Evolutionary conservation across 768 basidiomycete species (phyloP).

Genomic region (Cyclocybe cylindracea): DNA sequence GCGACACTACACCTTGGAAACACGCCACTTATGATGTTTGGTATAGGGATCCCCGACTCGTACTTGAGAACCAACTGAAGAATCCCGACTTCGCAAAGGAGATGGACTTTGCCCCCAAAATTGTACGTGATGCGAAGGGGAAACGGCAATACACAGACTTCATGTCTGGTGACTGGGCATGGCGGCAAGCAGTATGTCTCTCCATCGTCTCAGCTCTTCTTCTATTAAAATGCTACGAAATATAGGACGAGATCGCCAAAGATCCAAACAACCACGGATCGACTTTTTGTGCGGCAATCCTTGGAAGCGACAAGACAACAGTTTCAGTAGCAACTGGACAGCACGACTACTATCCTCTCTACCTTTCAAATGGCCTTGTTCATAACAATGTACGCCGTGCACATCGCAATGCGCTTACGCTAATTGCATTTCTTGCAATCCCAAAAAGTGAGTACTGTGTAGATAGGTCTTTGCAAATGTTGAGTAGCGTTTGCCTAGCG

Average conservation of each 20-base stretch:
- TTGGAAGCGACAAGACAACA: slow-evolving; percentile 21
- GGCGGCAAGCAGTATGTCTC: slow-evolving; percentile 34
- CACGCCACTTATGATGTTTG: slow-evolving; percentile 26
- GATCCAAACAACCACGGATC: not conserved
- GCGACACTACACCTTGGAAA: slow-evolving; percentile 28
- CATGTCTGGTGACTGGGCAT: slow-evolving; percentile 44
- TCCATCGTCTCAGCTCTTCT: no score
- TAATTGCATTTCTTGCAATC: slow-evolving; percentile 5
- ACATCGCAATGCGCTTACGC: slow-evolving; percentile 6
- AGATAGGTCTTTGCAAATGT: not conserved
- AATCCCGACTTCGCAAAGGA: slow-evolving; percentile 31
- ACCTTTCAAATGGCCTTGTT: slow-evolving; percentile 13
- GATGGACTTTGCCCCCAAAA: slow-evolving; percentile 25
- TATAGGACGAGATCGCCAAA: not conserved
- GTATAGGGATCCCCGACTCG: slow-evolving; percentile 26
- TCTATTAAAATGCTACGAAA: no score
- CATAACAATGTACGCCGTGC: slow-evolving; percentile 12
- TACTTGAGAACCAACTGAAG: slow-evolving; percentile 24
- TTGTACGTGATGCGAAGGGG: slow-evolving; percentile 11
- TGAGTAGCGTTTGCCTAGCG: not conserved
- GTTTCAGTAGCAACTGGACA: slow-evolving; percentile 20
- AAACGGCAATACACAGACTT: slow-evolving; percentile 32
- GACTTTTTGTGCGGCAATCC: slow-evolving; percentile 12
- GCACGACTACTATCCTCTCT: slow-evolving; percentile 16
- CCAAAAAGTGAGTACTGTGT: slow-evolving; percentile 2